Evolutionary conservation across 2,329 filamentous ascomycete species (phyloP).

Genomic region (Gliomastix tumulicola): DNA sequence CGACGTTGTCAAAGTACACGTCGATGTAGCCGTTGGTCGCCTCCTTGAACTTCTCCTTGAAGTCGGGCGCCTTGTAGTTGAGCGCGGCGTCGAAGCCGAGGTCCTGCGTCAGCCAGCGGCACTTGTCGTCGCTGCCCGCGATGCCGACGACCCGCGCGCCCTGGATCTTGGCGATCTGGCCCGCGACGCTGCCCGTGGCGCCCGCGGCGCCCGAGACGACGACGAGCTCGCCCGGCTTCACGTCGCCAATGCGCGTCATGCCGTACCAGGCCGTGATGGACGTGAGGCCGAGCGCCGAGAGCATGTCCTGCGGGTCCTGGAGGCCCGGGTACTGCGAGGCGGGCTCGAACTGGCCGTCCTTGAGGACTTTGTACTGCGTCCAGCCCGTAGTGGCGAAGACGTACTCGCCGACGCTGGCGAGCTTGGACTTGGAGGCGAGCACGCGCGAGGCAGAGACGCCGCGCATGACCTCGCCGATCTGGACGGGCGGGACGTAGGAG

Average conservation of each 20-base stretch:
- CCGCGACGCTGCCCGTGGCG: constrained; percentile 68
- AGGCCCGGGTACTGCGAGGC: constrained; percentile 30
- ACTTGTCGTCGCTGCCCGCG: constrained; percentile 62
- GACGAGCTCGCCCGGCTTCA: constrained; percentile 64
- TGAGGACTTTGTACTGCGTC: constrained; percentile 57
- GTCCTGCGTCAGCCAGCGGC: constrained; percentile 54
- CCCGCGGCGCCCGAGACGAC: constrained; percentile 74
- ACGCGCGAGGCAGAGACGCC: constrained; percentile 54
- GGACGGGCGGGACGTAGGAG: constrained; percentile 62
- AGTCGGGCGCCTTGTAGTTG: constrained; percentile 63
- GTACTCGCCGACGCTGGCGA: constrained; percentile 49
- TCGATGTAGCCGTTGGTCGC: constrained; percentile 55
- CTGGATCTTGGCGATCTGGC: constrained; percentile 71
- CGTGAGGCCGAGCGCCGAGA: constrained; percentile 58
- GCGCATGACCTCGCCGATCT: constrained; percentile 63
- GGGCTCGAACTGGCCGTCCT: constrained; percentile 40
- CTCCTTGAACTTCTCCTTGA: constrained; percentile 50
- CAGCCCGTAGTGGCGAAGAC: constrained; percentile 53
- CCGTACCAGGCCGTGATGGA: constrained; percentile 74
- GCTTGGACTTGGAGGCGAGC: constrained; percentile 48
- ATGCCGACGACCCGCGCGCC: constrained; percentile 57
- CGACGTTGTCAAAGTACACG: constrained; percentile 69
- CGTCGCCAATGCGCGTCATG: constrained; percentile 59
- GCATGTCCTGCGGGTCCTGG: constrained; percentile 46
- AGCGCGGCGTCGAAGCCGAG: constrained; percentile 61